These are phyloP conservation scores for Phytophthora ramorum DNA, from an alignment of 352 stramenopile genomes.

Conservation along the genomic window DNA sequence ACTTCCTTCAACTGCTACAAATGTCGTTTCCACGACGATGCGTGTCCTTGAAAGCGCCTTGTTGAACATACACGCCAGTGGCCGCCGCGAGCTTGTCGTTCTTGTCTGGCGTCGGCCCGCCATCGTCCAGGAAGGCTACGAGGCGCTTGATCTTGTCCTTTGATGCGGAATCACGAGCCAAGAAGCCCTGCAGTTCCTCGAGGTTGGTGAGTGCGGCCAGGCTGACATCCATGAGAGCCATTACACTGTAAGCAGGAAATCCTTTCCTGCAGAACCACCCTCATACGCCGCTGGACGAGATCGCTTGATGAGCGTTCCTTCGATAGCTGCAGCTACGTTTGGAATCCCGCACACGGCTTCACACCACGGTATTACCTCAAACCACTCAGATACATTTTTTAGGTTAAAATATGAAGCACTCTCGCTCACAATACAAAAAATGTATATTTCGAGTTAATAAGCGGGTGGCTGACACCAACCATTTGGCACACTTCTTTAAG, in stretches of 20 bases:
- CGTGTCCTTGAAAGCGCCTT: background rate
- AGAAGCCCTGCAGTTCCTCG: slow-evolving; percentile 18
- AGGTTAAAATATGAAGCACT: slow-evolving; percentile 6
- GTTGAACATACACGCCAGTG: slow-evolving; percentile 14
- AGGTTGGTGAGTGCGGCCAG: slow-evolving; percentile 12
- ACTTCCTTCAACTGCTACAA: background rate
- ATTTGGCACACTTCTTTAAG: slow-evolving; percentile 7
- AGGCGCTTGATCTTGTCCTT: slow-evolving; percentile 33
- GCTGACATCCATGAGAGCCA: background rate
- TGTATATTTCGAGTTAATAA: slow-evolving; percentile 8
- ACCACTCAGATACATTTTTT: slow-evolving; percentile 2
- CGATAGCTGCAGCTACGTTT: background rate
- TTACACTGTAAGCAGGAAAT: background rate
- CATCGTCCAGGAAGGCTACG: slow-evolving; percentile 32
- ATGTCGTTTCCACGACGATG: background rate
- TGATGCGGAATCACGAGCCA: slow-evolving; percentile 20
- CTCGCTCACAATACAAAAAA: slow-evolving; percentile 9
- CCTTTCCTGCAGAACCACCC: background rate
- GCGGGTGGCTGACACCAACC: slow-evolving; percentile 7
- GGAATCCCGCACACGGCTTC: background rate
- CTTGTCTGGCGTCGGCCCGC: background rate
- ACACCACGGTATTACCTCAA: background rate
- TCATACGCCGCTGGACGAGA: background rate
- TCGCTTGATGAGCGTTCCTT: background rate
- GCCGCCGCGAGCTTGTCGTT: slow-evolving; percentile 11